A percentile compares a stretch with the other conserved stretches of the same genome.
phyloP scores from a whole-genome alignment of 2,329 filamentous ascomycete genomes.

The Hymenoscyphus linearis region DNA sequence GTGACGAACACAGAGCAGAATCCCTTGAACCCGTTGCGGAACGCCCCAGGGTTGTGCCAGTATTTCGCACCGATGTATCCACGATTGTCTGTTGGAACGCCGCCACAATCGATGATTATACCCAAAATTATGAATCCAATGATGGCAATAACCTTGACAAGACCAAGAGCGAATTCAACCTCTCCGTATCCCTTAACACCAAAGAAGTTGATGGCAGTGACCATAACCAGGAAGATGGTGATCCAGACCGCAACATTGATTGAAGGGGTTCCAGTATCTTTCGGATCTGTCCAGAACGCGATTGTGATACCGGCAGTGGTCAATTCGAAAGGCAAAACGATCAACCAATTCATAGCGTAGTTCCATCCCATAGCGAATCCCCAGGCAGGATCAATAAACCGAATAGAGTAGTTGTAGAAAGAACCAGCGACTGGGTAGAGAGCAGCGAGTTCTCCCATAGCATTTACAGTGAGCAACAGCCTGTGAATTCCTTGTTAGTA shows the following conservation, averaged over 20 bases:
- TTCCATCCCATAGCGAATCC: slow-evolving; percentile 67
- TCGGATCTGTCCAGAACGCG: slow-evolving; percentile 64
- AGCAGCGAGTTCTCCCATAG: slow-evolving; percentile 34
- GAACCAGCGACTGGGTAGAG: slow-evolving; percentile 89
- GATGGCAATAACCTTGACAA: slow-evolving; percentile 79
- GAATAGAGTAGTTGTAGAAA: slow-evolving; percentile 85
- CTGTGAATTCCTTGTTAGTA: slow-evolving; percentile 63
- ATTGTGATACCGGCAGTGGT: slow-evolving; percentile 82
- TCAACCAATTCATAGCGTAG: slow-evolving; percentile 83
- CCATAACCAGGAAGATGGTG: slow-evolving; percentile 72
- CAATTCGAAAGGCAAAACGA: slow-evolving; percentile 78
- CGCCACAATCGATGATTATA: slow-evolving; percentile 22
- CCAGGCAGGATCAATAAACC: slow-evolving; percentile 93
- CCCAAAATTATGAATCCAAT: slow-evolving; percentile 74
- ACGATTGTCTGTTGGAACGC: slow-evolving; percentile 41
- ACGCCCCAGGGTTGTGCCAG: slow-evolving; percentile 78
- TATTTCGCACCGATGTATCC: slow-evolving; percentile 57
- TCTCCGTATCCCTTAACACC: slow-evolving; percentile 86
- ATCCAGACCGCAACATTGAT: slow-evolving; percentile 66
- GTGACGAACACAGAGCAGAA: slow-evolving; percentile 73
- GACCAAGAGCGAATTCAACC: slow-evolving; percentile 83
- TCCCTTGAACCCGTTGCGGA: slow-evolving; percentile 78
- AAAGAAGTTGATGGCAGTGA: slow-evolving; percentile 79
- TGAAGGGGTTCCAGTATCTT: slow-evolving; percentile 38
- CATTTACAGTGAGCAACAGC: slow-evolving; percentile 84